A percentile compares a stretch with the other conserved stretches of the same genome.
These are phyloP conservation scores for Sordaria brevicollis DNA, from an alignment of 495 filamentous ascomycete genomes.

Conservation along the genomic window DNA sequence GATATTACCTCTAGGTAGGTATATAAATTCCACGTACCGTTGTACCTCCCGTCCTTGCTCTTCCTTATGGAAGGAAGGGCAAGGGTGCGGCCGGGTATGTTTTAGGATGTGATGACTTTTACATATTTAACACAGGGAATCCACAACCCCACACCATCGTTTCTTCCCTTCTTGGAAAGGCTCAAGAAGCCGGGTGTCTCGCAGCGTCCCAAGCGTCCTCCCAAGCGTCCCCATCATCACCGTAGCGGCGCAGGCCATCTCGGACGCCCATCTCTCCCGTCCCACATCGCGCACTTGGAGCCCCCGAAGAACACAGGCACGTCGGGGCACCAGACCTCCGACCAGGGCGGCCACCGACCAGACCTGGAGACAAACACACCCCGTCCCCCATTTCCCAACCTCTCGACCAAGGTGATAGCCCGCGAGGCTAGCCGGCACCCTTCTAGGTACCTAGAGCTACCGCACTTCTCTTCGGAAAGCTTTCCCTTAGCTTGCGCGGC, in stretches of 20 bases:
- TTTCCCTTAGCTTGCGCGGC: not conserved
- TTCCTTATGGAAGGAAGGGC: not conserved
- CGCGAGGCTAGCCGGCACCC: not conserved
- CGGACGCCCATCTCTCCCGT: not conserved
- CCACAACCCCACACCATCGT: not conserved
- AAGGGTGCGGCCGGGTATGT: not conserved
- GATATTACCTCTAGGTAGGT: too few relatives aligned
- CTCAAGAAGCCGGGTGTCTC: not conserved
- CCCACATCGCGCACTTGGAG: not conserved
- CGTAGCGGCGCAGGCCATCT: not conserved
- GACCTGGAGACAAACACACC: not conserved
- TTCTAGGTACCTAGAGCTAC: not conserved
- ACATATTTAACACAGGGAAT: not conserved
- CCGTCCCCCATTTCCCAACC: not conserved
- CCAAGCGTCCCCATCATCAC: not conserved
- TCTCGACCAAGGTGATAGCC: not conserved
- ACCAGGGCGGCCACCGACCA: not conserved
- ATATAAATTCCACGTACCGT: not conserved
- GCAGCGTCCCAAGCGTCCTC: not conserved
- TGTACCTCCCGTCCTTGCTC: not conserved
- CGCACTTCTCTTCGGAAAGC: not conserved
- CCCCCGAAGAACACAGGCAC: not conserved
- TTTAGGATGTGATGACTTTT: not conserved
- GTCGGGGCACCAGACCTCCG: not conserved
- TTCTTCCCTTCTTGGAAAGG: not conserved